Conservation (phyloP, 1,139 yeast genomes). For the Pneumocystis jirovecii region DNA sequence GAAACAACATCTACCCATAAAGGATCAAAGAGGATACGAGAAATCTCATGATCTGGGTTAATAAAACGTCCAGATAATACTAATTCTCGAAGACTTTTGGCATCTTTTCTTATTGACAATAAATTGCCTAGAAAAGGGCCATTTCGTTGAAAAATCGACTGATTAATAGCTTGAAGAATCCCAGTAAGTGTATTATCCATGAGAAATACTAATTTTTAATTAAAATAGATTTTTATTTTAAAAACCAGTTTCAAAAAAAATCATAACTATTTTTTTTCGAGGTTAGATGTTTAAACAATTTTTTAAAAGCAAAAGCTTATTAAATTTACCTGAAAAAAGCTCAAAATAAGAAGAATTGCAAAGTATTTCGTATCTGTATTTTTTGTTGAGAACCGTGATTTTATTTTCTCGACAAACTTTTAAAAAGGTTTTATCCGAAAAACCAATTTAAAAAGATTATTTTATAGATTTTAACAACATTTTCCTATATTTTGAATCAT, state of each 20-base stretch:
- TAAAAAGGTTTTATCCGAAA: no score
- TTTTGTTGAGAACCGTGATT: no score
- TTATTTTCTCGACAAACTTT: no score
- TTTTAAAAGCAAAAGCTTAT: background rate
- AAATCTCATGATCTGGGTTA: background rate
- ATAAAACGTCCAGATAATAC: background rate
- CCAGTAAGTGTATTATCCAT: background rate
- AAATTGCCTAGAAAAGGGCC: background rate
- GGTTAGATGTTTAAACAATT: no score
- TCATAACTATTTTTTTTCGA: background rate
- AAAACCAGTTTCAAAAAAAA: background rate
- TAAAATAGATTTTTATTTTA: background rate
- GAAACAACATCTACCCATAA: background rate
- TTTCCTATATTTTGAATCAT: background rate
- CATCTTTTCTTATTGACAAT: background rate
- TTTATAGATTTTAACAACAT: background rate
- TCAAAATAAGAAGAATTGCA: no score
- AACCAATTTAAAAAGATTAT: no score
- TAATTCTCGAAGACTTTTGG: background rate
- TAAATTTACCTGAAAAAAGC: no score
- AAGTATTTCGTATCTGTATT: no score
- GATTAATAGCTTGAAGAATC: background rate
- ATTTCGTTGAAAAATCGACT: background rate
- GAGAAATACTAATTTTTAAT: background rate
- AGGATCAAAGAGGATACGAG: background rate